Conservation (phyloP, 805 yeast genomes). For the Suhomyces sp. region DNA sequence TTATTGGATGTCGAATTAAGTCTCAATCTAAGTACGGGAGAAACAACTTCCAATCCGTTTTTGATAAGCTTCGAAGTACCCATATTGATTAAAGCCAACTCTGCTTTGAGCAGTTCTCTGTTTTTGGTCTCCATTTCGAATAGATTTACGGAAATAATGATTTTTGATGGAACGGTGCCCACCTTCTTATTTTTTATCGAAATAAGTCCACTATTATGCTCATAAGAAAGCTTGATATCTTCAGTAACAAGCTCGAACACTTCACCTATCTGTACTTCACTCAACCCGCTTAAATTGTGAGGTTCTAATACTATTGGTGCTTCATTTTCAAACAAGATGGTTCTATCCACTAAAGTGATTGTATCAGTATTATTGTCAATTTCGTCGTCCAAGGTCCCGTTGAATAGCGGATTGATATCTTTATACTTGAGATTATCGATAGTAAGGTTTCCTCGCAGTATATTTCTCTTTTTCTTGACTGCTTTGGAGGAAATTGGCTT, state of each 20-base stretch:
- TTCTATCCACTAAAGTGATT: conserved; percentile 13
- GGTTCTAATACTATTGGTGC: conserved; percentile 10
- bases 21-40: conserved; percentile 10
- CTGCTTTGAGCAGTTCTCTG: conserved; percentile 10
- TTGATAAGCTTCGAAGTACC: conserved; percentile 10
- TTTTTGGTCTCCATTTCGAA: conserved; percentile 1
- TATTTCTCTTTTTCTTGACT: conserved; percentile 10
- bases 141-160: conserved; percentile 15
- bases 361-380: conserved; percentile 2
- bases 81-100: conserved; percentile 14
- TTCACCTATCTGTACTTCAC: conserved; percentile 7
- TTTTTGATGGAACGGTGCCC: conserved; percentile 10
- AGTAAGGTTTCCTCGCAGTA: conserved; percentile 7
- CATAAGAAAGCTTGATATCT: conserved; percentile 13
- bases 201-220: conserved; percentile 9
- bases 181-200: conserved; percentile 8
- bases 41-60: conserved; percentile 9
- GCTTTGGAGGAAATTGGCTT: conserved; percentile 2
- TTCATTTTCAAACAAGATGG: conserved; percentile 8
- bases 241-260: conserved; percentile 11
- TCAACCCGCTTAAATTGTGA: conserved; percentile 1
- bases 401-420: conserved; percentile 12
- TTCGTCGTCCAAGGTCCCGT: conserved; percentile 3
- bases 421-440: conserved; percentile 18
- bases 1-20: conserved; percentile 11